A percentile compares a stretch with the other conserved stretches of the same genome.
Conservation (phyloP, 352 stramenopile species). For the Globisporangium takayamanum region DNA sequence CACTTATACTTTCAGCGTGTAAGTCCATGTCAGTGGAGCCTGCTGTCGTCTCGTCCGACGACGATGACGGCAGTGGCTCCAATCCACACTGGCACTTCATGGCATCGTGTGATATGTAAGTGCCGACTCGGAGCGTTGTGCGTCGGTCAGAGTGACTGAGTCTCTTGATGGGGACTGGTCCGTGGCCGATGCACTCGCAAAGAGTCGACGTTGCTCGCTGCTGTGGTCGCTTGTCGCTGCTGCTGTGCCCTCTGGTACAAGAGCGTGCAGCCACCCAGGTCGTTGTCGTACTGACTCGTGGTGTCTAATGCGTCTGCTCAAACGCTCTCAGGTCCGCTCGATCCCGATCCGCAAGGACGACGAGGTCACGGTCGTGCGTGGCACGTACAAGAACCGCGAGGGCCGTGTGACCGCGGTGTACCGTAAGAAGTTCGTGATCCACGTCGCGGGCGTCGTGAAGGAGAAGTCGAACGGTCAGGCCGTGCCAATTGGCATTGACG, state of each 20-base stretch:
- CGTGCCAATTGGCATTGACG: constrained; percentile 96
- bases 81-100: constrained; percentile 78
- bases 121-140: constrained; percentile 25
- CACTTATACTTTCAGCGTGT: constrained; percentile 83
- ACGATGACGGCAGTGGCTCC: not conserved
- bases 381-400: constrained; percentile 97
- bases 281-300: not conserved
- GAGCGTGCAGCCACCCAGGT: not conserved
- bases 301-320: not conserved
- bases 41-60: no score
- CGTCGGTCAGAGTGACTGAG: no score
- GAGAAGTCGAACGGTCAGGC: constrained; percentile 98
- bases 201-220: constrained; percentile 6
- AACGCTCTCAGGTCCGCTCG: constrained; percentile 86
- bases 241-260: not conserved
- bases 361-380: constrained; percentile 97
- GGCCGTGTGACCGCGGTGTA: constrained; percentile 97
- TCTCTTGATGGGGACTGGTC: no score
- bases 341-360: constrained; percentile 99
- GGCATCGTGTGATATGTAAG: constrained; percentile 83
- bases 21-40: constrained; percentile 81
- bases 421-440: constrained; percentile 99
- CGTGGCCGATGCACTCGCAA: not conserved
- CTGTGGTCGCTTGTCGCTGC: not conserved
- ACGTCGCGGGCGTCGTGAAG: constrained; percentile 97